Conservation (phyloP, 768 basidiomycete genomes). For the Paxillus involutus region DNA sequence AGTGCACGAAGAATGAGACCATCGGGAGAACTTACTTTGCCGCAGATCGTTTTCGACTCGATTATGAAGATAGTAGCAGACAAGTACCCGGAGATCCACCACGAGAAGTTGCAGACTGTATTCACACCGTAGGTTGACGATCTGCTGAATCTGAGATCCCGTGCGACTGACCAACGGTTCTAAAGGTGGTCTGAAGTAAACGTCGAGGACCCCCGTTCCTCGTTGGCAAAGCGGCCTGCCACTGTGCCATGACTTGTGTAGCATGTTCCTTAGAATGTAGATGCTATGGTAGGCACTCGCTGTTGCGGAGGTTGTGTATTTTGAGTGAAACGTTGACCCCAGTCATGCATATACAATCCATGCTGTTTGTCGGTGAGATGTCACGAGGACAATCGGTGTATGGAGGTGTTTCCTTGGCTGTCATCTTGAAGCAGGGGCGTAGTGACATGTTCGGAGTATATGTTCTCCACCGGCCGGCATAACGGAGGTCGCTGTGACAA, state of each 20-base stretch:
- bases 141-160: constrained; percentile 12
- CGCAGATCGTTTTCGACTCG: constrained; percentile 64
- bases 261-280: not conserved
- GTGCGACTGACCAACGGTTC: constrained; percentile 1
- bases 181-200: constrained; percentile 27
- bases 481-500: no score
- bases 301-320: not conserved
- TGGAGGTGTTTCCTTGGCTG: not conserved
- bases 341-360: no score
- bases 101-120: constrained; percentile 54
- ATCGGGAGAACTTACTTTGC: not conserved
- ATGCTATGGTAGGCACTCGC: not conserved
- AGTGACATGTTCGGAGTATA: not conserved
- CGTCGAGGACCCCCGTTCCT: constrained; percentile 17
- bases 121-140: constrained; percentile 55
- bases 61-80: constrained; percentile 56
- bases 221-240: constrained; percentile 19
- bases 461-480: no score
- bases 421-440: no score
- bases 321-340: not conserved
- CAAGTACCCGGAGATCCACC: constrained; percentile 68
- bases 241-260: constrained; percentile 5
- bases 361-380: no score
- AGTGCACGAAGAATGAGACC: not conserved
- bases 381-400: no score